Evolutionary conservation across 495 filamentous ascomycete species (phyloP).

Genomic region (Hypoxylon trugodes): DNA sequence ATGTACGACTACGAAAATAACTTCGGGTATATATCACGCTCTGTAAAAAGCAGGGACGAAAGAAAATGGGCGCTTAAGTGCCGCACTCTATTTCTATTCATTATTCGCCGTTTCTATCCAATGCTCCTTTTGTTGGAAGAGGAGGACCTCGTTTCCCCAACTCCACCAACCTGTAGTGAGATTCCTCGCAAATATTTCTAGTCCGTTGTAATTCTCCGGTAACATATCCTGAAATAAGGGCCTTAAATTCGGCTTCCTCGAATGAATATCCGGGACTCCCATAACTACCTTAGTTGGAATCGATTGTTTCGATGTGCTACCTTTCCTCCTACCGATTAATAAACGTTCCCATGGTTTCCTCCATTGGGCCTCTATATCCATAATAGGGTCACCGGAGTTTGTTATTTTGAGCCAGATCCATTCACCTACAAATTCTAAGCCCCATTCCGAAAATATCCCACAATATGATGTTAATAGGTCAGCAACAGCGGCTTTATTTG

Average conservation of each 20-base stretch:
- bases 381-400: slow-evolving; percentile 70
- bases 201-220: slow-evolving; percentile 62
- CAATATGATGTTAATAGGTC: slow-evolving; percentile 61
- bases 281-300: slow-evolving; percentile 69
- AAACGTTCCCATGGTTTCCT: slow-evolving; percentile 88
- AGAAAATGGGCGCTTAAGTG: not conserved
- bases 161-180: slow-evolving; percentile 88
- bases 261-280: slow-evolving; percentile 89
- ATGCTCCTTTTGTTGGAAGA: slow-evolving; percentile 75
- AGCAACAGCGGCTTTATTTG: slow-evolving; percentile 73
- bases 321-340: slow-evolving; percentile 66
- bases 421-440: slow-evolving; percentile 74
- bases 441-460: slow-evolving; percentile 68
- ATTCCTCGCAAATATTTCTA: slow-evolving; percentile 91
- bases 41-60: slow-evolving; percentile 15
- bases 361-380: slow-evolving; percentile 72
- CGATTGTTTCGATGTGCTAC: slow-evolving; percentile 24
- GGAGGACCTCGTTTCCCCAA: slow-evolving; percentile 87
- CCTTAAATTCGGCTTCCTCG: slow-evolving; percentile 76
- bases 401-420: slow-evolving; percentile 96
- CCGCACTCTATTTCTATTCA: slow-evolving; percentile 8
- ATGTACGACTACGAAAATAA: slow-evolving; percentile 38
- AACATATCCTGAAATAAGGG: slow-evolving; percentile 55
- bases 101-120: slow-evolving; percentile 59
- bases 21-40: not conserved